These are phyloP conservation scores for Cryptococcus maquisensis DNA, from an alignment of 1,284 basidiomycete genomes.

Conservation along the genomic window DNA sequence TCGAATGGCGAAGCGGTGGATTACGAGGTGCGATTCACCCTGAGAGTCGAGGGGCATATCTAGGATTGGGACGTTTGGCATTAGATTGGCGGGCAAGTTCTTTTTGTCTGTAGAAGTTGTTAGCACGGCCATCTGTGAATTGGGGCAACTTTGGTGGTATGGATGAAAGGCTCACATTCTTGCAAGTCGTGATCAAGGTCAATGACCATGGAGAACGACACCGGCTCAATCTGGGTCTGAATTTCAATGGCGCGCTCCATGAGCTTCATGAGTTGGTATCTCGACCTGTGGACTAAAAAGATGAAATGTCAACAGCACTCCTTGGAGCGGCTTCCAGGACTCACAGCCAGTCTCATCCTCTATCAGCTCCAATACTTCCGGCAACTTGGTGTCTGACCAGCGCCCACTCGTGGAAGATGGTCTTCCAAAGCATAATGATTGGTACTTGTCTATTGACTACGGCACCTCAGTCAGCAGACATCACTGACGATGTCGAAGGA, in stretches of 20 bases:
- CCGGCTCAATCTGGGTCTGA: conserved; percentile 41
- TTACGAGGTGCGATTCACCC: conserved; percentile 43
- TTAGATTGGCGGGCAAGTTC: conserved; percentile 31
- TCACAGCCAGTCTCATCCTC: conserved; percentile 39
- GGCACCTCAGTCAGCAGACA: conserved; percentile 20
- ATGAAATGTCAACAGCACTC: not conserved
- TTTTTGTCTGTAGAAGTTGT: conserved; percentile 29
- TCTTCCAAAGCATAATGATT: conserved; percentile 45
- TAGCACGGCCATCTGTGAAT: not conserved
- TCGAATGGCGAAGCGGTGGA: conserved; percentile 45
- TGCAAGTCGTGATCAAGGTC: conserved; percentile 40
- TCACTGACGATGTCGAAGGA: not conserved
- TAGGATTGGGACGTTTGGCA: conserved; percentile 33
- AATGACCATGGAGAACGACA: conserved; percentile 30
- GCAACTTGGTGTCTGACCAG: conserved; percentile 39
- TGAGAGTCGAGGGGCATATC: conserved; percentile 37
- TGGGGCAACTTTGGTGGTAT: not conserved
- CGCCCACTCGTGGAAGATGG: conserved; percentile 37
- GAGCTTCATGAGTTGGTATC: conserved; percentile 38
- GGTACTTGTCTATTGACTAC: conserved; percentile 42
- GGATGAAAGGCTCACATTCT: conserved; percentile 29
- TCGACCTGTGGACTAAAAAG: conserved; percentile 35
- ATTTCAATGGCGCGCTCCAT: conserved; percentile 46
- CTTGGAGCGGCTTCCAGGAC: not conserved
- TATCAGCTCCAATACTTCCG: conserved; percentile 21